Base-by-base conservation (phyloP, 2,329 filamentous ascomycete species). In the Colletotrichum gigasporum region DNA sequence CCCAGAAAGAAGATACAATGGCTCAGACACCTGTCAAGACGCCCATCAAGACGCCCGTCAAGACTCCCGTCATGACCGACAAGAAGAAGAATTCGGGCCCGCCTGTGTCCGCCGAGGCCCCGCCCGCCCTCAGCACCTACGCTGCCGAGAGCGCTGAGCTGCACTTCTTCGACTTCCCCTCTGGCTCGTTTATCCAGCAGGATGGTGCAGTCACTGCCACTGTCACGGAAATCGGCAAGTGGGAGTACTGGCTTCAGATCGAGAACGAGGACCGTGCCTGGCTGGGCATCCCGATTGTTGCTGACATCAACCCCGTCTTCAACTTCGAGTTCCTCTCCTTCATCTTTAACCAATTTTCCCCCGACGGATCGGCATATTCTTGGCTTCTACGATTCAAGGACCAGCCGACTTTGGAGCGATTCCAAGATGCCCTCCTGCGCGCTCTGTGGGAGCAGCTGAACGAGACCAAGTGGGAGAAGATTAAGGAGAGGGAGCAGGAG, bases 241-340 rank as follows among this genome's bases (percentile, higher is more conserved):
- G 96, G 96, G 87, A 96, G 69, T 99, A 98, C 79, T 98, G 94
- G 94, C 83, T 99, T 30, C 93, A 97, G 73, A 90, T 98, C 58
- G 87, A 87, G 41, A 90, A 91, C 66, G 84, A 87, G 37, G 88
- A 92, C 32, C 90, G 89, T 72, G 89, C 94, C 56, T 97, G 94
- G 93, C 83, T 99, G 2, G 94, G 94, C 20, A 92, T 97, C 68
- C 86, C 91, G 2, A 88, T 99, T 28, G 84, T 94, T 28, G 91
- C 93, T 6, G 96, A 99, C 70, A 93, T 98, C 77, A 98, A 98
- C 71, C 96, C 66, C 0, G 94, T 99, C 18, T 99, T 98, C 83
- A 98, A 98, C 79, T 98, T 97, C 69, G 96, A 99, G 76, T 98
- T 95, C 72, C 84, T 97, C n/a, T 98, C 95, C 0, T 98, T 98